phyloP scores from a whole-genome alignment of 1,284 basidiomycete genomes.

The Laetiporus sulphureus region DNA sequence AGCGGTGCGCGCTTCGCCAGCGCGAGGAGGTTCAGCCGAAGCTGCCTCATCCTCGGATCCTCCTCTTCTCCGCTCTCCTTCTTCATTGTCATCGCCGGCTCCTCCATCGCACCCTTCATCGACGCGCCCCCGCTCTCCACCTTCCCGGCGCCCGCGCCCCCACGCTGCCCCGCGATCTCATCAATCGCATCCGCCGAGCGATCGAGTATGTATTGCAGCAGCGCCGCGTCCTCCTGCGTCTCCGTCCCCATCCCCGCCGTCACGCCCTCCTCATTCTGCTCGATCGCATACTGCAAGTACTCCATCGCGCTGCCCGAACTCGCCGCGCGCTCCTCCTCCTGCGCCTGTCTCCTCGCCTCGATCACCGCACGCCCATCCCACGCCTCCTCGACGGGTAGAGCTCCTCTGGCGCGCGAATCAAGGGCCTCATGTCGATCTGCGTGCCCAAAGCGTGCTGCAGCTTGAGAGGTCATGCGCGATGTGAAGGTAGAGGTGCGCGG shows the following conservation, averaged over 20 bases:
- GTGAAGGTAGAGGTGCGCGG: slow-evolving; percentile 37
- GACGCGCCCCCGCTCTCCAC: slow-evolving; percentile 8
- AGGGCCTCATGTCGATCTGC: slow-evolving; percentile 60
- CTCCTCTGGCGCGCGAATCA: slow-evolving; percentile 57
- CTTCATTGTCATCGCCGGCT: background rate
- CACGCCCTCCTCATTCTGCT: slow-evolving; percentile 29
- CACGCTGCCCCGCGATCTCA: slow-evolving; percentile 1
- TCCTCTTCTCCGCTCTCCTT: background rate
- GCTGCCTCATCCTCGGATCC: slow-evolving; percentile 32
- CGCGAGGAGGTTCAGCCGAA: slow-evolving; percentile 64
- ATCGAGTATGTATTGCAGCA: slow-evolving; percentile 45
- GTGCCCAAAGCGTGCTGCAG: slow-evolving; percentile 36
- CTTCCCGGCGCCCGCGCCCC: slow-evolving; percentile 13
- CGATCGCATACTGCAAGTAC: slow-evolving; percentile 26
- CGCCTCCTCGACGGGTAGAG: slow-evolving; percentile 56
- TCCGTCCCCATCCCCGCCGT: slow-evolving; percentile 2
- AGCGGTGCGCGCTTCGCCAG: slow-evolving; percentile 68
- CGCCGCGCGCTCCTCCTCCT: slow-evolving; percentile 19
- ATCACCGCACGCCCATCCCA: slow-evolving; percentile 39
- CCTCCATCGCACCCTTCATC: background rate
- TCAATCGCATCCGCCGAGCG: slow-evolving; percentile 40
- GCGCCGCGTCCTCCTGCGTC: slow-evolving; percentile 40
- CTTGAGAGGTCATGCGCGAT: slow-evolving; percentile 34
- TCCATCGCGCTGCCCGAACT: slow-evolving; percentile 26
- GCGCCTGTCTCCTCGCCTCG: slow-evolving; percentile 10